Evolutionary conservation across 176 grass and related monocot species (phyloP), one percentile per base, ranked within the genome.

Genomic region (sorghum (Sorghum bicolor)): DNA sequence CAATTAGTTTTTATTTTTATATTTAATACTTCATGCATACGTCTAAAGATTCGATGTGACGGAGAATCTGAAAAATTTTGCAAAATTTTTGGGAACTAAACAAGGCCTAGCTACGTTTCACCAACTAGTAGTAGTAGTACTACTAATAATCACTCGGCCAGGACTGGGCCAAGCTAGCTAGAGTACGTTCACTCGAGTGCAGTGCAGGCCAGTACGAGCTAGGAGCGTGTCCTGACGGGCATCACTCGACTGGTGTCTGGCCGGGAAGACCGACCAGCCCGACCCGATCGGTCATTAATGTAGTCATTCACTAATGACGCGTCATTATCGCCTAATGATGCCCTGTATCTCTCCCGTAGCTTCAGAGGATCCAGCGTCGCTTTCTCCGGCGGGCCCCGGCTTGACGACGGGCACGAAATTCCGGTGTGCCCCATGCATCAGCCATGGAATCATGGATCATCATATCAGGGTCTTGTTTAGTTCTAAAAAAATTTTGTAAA

Each of bases 341-440:
- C 61, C 53, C 25, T 53, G 6, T 1, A 55, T 19, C 58, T 82
- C 53, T 82, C 61, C 9, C 22, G 1, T 61, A 29, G 41, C 28
- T 29, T 22, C 13, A 15, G 72, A 48, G 53, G 52, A 71, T 52
- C 53, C 31, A 10, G 63, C 37, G 39, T 44, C 78, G 19, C 64
- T 89, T 41, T 86, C 55, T 45, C 57, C 1, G 3, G 55, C 10
- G 78, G 83, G 83, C 72, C 64, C 68, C 33, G 25, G 43, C 33
- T 67, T 16, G 70, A 48, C 77, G 55, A 47, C 77, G 45, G 74
- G 40, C 5, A 0, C 20, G 28, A 30, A 52, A 52, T 67, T 67
- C 75, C n/a, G 8, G 80, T 19, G 75, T 58, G 2, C 74, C 55
- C 82, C 73, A 70, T 82, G 83, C 36, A 1, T 16, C 64, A 2